phyloP scores from a whole-genome alignment of 2,329 filamentous ascomycete genomes.

The Pyrenophora tritici-repentis region DNA sequence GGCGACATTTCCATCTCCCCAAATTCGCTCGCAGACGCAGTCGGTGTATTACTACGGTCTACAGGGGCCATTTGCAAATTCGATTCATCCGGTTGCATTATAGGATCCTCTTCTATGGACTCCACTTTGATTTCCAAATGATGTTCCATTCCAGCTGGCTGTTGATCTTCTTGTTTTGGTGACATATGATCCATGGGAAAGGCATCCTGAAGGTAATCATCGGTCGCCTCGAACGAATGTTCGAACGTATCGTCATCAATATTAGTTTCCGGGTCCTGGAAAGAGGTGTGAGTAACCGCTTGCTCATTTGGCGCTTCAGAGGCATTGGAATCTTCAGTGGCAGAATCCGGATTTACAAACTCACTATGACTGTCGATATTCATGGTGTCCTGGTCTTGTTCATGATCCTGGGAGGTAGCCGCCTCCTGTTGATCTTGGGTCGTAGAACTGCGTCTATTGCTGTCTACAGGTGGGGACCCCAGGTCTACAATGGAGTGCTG shows the following conservation, averaged over 20 bases:
- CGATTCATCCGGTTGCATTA: slow-evolving; percentile 10
- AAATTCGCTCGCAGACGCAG: slow-evolving; percentile 14
- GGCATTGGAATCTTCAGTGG: slow-evolving; percentile 4
- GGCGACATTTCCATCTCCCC: slow-evolving; percentile 30
- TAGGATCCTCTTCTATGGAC: slow-evolving; percentile 33
- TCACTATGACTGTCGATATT: slow-evolving; percentile 13
- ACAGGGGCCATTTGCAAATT: not conserved
- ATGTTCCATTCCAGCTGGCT: slow-evolving; percentile 4
- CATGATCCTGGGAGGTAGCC: not conserved
- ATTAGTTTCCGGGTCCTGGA: slow-evolving; percentile 4
- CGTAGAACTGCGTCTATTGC: not conserved
- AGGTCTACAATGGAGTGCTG: no score
- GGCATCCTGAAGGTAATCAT: slow-evolving; percentile 14
- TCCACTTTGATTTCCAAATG: slow-evolving; percentile 36
- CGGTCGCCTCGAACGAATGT: slow-evolving; percentile 9
- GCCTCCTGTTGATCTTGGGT: not conserved
- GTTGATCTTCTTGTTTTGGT: slow-evolving; percentile 1
- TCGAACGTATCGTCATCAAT: slow-evolving; percentile 5
- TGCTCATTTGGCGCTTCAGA: not conserved
- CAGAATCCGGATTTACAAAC: slow-evolving; percentile 14
- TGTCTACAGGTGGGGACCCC: no score
- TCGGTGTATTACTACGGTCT: not conserved
- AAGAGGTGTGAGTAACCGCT: slow-evolving; percentile 6
- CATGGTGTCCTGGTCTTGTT: slow-evolving; percentile 1
- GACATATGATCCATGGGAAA: slow-evolving; percentile 2